phyloP scores from a whole-genome alignment of 345 rosid species.

The Eucalyptus sp. region DNA sequence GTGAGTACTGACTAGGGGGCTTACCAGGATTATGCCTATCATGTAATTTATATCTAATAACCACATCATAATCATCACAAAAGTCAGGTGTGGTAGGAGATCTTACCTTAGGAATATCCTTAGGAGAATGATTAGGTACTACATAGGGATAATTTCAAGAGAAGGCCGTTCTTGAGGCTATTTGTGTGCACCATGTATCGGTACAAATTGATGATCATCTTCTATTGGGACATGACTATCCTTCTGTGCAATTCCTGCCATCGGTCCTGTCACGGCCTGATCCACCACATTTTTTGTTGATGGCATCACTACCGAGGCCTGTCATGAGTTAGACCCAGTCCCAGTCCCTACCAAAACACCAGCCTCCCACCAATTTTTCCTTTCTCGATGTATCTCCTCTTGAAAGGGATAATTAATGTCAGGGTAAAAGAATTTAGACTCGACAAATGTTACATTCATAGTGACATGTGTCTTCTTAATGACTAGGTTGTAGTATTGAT shows the following conservation, averaged over 20 bases:
- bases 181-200: accelerated
- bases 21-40: not conserved
- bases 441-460: not conserved
- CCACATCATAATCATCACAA: not conserved
- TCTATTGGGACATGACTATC: accelerated
- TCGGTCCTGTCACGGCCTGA: not conserved
- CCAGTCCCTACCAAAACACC: not conserved
- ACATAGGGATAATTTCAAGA: not conserved
- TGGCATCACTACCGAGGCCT: accelerated
- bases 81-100: not conserved
- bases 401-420: not conserved
- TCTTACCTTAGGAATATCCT: not conserved
- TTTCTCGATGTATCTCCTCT: not conserved
- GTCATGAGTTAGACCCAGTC: not conserved
- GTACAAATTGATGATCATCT: not conserved
- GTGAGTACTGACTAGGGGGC: not conserved
- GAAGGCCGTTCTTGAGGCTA: not conserved
- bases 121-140: not conserved
- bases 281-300: accelerated
- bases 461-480: not conserved
- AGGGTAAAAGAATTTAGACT: not conserved
- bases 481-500: not conserved
- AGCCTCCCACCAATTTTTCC: not conserved
- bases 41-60: not conserved
- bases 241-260: accelerated